Evolutionary conservation across 352 stramenopile genomes (phyloP).

Genomic region (Thalassiosira delicatula): DNA sequence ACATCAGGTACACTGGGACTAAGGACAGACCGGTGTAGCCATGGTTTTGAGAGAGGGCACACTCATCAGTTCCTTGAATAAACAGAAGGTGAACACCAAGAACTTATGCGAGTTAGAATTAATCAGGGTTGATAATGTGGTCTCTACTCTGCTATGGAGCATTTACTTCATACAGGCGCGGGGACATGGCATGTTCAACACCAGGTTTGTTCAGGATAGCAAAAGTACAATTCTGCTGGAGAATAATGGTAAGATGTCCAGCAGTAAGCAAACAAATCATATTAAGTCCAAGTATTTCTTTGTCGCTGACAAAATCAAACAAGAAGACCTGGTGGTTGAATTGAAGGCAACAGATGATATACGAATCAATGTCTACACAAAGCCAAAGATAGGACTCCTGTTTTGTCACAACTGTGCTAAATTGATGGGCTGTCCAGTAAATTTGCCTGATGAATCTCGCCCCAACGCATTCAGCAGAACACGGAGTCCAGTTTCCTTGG

Average conservation of each 20-base stretch:
- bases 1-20: background rate
- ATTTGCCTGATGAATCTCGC: background rate
- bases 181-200: background rate
- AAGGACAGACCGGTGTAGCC: background rate
- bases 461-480: background rate
- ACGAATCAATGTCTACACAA: background rate
- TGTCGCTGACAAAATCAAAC: background rate
- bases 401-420: background rate
- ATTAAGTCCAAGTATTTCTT: background rate
- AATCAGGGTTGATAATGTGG: background rate
- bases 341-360: background rate
- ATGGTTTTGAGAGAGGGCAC: background rate
- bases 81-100: background rate
- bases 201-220: background rate
- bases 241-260: background rate
- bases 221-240: background rate
- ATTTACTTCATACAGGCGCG: background rate
- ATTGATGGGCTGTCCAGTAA: background rate
- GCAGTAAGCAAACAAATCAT: background rate
- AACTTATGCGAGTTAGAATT: background rate
- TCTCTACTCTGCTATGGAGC: background rate
- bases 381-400: background rate
- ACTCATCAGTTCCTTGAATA: background rate
- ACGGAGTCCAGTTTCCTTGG: background rate
- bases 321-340: background rate